Percentiles rank a stretch among this genome's conserved stretches.
These are phyloP conservation scores for Petunia secreta DNA, from an alignment of 257 asterid genomes.

Conservation along the genomic window DNA sequence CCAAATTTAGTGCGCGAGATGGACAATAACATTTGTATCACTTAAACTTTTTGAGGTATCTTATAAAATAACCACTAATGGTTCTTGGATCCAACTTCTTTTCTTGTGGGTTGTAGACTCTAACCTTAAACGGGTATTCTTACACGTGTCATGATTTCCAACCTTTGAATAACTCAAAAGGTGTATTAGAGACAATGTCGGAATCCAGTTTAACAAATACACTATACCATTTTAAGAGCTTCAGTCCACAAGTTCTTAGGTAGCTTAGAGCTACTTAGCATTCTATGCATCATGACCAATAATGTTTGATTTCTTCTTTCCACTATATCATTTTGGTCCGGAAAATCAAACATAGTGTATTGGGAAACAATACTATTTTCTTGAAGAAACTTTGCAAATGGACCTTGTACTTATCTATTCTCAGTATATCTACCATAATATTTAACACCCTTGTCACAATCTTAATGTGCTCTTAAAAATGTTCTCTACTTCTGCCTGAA, in stretches of 20 bases:
- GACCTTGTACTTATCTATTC: too few species aligned
- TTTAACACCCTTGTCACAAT: neutral
- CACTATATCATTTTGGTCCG: conserved; percentile 4
- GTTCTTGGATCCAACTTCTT: neutral
- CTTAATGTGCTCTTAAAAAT: neutral
- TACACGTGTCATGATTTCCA: neutral
- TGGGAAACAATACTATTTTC: too few species aligned
- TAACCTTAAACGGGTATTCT: neutral
- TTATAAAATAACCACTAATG: neutral
- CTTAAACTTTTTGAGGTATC: too few species aligned
- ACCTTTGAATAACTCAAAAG: conserved; percentile 18
- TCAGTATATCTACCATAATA: neutral
- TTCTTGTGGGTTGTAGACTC: neutral
- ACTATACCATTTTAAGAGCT: neutral
- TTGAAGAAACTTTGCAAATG: too few species aligned
- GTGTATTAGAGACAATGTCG: conserved; percentile 7
- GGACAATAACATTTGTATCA: too few species aligned
- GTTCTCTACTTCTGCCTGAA: neutral
- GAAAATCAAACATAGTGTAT: too few species aligned
- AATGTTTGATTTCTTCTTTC: conserved; percentile 25
- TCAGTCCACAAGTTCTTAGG: conserved; percentile 22
- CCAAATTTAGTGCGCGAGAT: too few species aligned
- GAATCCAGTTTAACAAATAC: neutral
- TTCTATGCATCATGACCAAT: conserved; percentile 7
- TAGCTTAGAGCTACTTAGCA: neutral